Evolutionary conservation across 2,329 filamentous ascomycete species (phyloP).

Genomic region (Magnaporthiopsis incrustans): DNA sequence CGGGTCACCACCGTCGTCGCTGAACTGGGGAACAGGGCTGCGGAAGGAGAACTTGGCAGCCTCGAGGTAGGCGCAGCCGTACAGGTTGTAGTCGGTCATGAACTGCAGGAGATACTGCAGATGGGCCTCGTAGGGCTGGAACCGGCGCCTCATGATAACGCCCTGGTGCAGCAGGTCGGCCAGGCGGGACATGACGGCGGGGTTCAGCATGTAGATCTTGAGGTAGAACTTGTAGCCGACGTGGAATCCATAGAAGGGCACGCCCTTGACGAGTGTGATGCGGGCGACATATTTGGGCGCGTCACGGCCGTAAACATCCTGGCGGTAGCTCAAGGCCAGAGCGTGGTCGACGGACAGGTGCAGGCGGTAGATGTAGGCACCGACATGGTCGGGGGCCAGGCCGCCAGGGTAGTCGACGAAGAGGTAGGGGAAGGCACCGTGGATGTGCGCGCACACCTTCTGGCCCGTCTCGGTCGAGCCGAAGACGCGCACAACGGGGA

Average conservation of each 20-base stretch:
- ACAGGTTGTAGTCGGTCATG: conserved; percentile 98
- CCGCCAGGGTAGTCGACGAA: conserved; percentile 77
- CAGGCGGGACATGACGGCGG: conserved; percentile 75
- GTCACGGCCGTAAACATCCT: conserved; percentile 57
- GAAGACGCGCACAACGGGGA: conserved; percentile 85
- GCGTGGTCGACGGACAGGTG: conserved; percentile 88
- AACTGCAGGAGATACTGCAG: conserved; percentile 89
- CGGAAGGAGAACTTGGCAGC: conserved; percentile 65
- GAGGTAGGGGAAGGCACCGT: conserved; percentile 93
- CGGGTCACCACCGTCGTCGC: conserved; percentile 39
- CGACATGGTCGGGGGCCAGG: conserved; percentile 62
- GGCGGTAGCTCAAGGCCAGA: conserved; percentile 74
- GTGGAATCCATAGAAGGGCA: conserved; percentile 93
- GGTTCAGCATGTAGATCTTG: conserved; percentile 92
- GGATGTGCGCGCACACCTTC: conserved; percentile 91
- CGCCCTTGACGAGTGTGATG: conserved; percentile 83
- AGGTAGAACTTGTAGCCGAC: conserved; percentile 87
- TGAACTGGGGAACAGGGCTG: conserved; percentile 64
- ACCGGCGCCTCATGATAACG: conserved; percentile 69
- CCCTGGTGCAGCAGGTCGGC: conserved; percentile 84
- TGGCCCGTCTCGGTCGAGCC: conserved; percentile 90
- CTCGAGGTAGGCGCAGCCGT: conserved; percentile 83
- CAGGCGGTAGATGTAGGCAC: conserved; percentile 66
- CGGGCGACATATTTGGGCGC: conserved; percentile 71
- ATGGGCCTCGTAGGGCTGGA: conserved; percentile 93